Percentiles rank a stretch among this genome's conserved stretches.
Evolutionary conservation across 108 stramenopile species (phyloP).

Genomic region (Conticribra weissflogii): DNA sequence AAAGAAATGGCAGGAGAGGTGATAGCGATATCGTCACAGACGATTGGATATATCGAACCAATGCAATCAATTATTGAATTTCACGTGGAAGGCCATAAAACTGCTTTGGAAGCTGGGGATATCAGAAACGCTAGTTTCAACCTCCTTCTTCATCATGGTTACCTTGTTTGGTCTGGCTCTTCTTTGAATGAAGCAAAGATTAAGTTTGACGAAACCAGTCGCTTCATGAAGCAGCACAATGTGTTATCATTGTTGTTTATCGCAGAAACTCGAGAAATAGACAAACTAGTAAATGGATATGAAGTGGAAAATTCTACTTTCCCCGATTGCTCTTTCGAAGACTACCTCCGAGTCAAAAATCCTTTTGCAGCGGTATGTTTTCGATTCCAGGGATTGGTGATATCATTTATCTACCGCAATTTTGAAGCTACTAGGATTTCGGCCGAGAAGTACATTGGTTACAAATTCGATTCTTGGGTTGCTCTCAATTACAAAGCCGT

Average conservation of each 20-base stretch:
- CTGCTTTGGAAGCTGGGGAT: conserved; percentile 7
- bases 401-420: neutral
- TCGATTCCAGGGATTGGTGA: neutral
- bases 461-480: neutral
- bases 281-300: neutral
- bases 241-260: too few relatives aligned
- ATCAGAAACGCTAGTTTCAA: neutral
- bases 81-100: neutral
- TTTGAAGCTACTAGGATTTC: neutral
- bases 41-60: conserved; percentile 1
- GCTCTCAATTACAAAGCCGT: neutral
- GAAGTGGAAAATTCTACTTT: neutral
- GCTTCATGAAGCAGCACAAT: neutral
- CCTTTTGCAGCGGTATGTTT: neutral
- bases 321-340: neutral
- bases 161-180: neutral
- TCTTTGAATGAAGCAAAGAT: neutral
- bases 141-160: neutral
- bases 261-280: too few relatives aligned
- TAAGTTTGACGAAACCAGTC: too few relatives aligned
- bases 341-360: neutral
- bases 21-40: neutral
- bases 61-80: neutral
- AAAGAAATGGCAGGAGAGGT: conserved; percentile 2
- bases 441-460: neutral